Evolutionary conservation across 176 grass and related monocot species (phyloP).

Genomic region (Calamus simplicifolius): DNA sequence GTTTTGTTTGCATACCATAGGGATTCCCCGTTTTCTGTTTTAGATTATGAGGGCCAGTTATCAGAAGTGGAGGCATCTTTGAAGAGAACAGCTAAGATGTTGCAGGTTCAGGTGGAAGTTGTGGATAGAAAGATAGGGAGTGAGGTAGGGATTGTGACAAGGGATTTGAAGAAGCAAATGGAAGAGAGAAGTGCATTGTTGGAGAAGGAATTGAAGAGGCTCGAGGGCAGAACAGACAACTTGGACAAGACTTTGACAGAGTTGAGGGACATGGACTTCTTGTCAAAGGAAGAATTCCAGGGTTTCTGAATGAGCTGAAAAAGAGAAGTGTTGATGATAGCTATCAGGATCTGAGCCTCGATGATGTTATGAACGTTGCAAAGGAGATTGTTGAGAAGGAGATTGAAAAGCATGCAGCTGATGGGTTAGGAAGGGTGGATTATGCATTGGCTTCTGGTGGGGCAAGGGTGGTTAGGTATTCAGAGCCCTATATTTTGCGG

Average conservation of each 20-base stretch:
- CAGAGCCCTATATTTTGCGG: conserved; percentile 30
- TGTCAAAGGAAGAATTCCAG: conserved; percentile 54
- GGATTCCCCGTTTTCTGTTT: conserved; percentile 25
- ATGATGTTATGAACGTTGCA: conserved; percentile 54
- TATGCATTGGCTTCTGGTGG: conserved; percentile 65
- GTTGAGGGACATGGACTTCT: conserved; percentile 37
- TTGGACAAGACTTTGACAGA: conserved; percentile 45
- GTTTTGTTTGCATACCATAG: conserved; percentile 11
- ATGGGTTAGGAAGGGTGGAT: conserved; percentile 93
- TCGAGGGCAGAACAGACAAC: conserved; percentile 36
- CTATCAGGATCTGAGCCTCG: conserved; percentile 33
- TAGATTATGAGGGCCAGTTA: conserved; percentile 35
- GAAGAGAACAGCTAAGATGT: conserved; percentile 7
- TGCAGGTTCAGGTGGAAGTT: conserved; percentile 9
- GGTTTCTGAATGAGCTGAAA: conserved; percentile 51
- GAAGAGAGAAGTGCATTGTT: conserved; percentile 49
- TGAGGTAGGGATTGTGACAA: conserved; percentile 33
- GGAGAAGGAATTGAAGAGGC: conserved; percentile 30
- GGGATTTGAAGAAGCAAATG: conserved; percentile 32
- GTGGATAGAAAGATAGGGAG: conserved; percentile 70
- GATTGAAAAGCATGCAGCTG: conserved; percentile 79
- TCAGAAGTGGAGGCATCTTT: conserved; percentile 9
- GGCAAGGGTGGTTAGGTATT: conserved; percentile 57
- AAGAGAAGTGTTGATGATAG: conserved; percentile 9
- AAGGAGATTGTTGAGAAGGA: conserved; percentile 67